Base-by-base conservation (phyloP, 768 basidiomycete genomes). In the Mycena galopus region DNA sequence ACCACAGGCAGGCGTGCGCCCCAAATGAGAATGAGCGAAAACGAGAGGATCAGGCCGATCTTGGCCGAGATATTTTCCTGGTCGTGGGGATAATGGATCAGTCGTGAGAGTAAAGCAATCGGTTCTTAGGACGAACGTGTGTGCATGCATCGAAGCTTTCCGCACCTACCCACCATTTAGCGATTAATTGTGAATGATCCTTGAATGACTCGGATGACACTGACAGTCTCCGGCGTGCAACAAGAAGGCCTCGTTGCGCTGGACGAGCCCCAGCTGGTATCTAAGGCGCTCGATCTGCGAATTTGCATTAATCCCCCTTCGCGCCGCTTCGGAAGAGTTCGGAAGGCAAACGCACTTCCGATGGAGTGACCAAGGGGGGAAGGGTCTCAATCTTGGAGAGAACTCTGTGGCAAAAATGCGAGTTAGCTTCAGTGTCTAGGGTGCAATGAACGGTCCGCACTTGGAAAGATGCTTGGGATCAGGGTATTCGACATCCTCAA, bases 11-110 rank as follows among this genome's bases (percentile, higher is more conserved):
- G 84, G 57, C 96, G 91, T 6, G 92, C 94, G 63, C 97, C 96
- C 94, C 96, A 95, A 69, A 98, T 91, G 72, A 99, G 88, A 75
- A 99, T 95, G 57, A 99, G 87, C 10, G 96, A 97, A 86, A 98
- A 97, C 6, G 96, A 95, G 12, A 99, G 88, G 77, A 99, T 96
- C 37, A 98, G 88, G 1, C 94, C 94, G 66, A 97, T 93, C 79
- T 96, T 96, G 23, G 91, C 89, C 39, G 94, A 90, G 72, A 97
- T 95, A 76, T 95, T 94, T 83, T 95, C 90, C 94, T 96, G 55
- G n/a, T n/a, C n/a, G n/a, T 30, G 37, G 53, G 53, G 23, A 53
- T 3, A 32, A 29, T 7, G 35, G 27, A 19, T 44, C 19, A 1
- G 19, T 19, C n/a, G 35, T 14, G 35, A 37, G 14, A 7, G 35